A percentile compares a stretch with the other conserved stretches of the same genome.
Conservation (phyloP, 1,284 basidiomycete genomes). For the Apiotrichum veenhuisii region DNA sequence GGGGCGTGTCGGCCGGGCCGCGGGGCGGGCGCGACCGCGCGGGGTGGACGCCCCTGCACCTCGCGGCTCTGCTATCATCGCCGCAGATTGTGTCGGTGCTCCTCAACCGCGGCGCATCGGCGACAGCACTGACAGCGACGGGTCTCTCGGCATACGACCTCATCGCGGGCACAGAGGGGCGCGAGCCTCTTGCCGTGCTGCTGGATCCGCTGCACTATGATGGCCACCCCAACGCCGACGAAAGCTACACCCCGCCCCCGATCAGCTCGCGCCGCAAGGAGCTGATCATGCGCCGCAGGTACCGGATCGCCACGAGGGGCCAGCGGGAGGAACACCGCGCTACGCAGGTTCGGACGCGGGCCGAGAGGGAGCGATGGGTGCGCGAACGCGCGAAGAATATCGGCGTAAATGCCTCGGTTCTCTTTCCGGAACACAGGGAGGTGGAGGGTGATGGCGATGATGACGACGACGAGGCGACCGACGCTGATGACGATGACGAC, state of each 20-base stretch:
- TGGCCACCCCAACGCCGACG: slow-evolving; percentile 10
- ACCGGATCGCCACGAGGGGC: slow-evolving; percentile 63
- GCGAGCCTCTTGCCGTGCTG: slow-evolving; percentile 72
- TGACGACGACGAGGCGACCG: slow-evolving; percentile 53
- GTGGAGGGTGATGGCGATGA: slow-evolving; percentile 14
- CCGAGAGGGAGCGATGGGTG: slow-evolving; percentile 58
- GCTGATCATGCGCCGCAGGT: slow-evolving; percentile 52
- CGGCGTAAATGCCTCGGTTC: slow-evolving; percentile 30
- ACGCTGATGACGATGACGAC: slow-evolving; percentile 18
- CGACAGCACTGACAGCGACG: slow-evolving; percentile 67
- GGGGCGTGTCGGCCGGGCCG: slow-evolving; percentile 53
- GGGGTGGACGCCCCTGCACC: slow-evolving; percentile 94
- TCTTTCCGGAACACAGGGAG: slow-evolving; percentile 37
- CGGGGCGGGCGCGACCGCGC: slow-evolving; percentile 53
- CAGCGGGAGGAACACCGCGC: slow-evolving; percentile 55
- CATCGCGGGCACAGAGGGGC: slow-evolving; percentile 70
- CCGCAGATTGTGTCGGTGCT: slow-evolving; percentile 87
- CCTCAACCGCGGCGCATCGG: slow-evolving; percentile 83
- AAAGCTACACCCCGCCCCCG: not conserved
- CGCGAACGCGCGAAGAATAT: slow-evolving; percentile 49
- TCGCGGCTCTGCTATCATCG: slow-evolving; percentile 82
- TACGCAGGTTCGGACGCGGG: slow-evolving; percentile 53
- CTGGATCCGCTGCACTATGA: slow-evolving; percentile 53
- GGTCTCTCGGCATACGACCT: slow-evolving; percentile 80
- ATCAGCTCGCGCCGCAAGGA: slow-evolving; percentile 21